A percentile compares a stretch with the other conserved stretches of the same genome.
Conservation (phyloP, 83 land plant species). For the Picea mariana region DNA sequence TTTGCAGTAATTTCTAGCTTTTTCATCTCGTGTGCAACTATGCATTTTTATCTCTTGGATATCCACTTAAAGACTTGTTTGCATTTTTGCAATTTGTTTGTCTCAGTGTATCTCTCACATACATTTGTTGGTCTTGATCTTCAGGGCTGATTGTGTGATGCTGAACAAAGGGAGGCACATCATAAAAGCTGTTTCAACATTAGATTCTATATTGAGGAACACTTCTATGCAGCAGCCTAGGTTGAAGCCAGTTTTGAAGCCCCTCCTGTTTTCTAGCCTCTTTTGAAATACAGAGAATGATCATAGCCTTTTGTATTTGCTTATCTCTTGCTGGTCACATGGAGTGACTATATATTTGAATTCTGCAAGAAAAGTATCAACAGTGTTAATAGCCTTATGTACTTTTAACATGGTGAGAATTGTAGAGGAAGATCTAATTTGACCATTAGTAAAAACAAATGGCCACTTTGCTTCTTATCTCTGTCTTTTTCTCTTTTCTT, state of each 20-base stretch:
- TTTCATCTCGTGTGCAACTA: neutral
- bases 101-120: neutral
- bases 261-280: slow-evolving; percentile 9
- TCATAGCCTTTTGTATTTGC: neutral
- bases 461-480: no score
- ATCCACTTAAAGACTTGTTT: neutral
- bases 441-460: no score
- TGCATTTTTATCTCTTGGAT: neutral
- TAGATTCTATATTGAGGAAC: slow-evolving; percentile 19
- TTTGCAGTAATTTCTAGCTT: neutral
- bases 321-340: slow-evolving; percentile 3
- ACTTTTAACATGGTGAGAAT: no score
- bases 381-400: no score
- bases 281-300: slow-evolving; percentile 1
- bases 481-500: no score
- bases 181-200: slow-evolving; percentile 25
- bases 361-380: neutral
- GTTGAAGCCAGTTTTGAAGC: slow-evolving; percentile 4
- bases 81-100: no score
- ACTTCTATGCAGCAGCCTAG: neutral
- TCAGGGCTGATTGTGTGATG: slow-evolving; percentile 58
- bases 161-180: slow-evolving; percentile 55
- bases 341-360: neutral
- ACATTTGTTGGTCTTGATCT: neutral
- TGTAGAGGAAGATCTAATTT: no score